Evolutionary conservation across 2,329 filamentous ascomycete species (phyloP), one percentile per base, ranked within the genome.

Genomic region (Pseudocercospora musae): DNA sequence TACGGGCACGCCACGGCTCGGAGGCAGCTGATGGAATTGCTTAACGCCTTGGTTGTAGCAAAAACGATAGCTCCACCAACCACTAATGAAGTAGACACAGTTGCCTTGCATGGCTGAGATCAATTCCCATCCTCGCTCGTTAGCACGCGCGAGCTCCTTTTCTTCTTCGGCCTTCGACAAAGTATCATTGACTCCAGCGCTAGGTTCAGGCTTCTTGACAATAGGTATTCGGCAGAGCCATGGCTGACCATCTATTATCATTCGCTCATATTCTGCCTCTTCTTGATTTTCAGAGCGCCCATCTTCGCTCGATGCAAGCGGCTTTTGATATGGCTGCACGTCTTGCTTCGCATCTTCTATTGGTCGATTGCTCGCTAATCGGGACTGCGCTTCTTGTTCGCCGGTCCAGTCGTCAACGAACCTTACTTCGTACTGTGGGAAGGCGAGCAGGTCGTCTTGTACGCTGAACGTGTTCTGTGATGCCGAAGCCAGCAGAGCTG

Each of bases 61-160:
- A 76, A 96, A 96, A 70, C 89, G 90, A 78, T 97, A 97, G 73
- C 90, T 95, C 93, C 93, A 97, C 93, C 93, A 97, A 0, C 93
- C 93, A 0, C 87, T 90, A 67, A 92, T 79, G 74, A 87, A 90
- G 79, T 94, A 96, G 66, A 97, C 85, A 76, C 93, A 97, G 56
- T 85, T 84, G 3, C 88, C 89, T 58, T 93, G 85, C 77, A 97
- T 88, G 25, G 88, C 87, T 66, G 85, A 84, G 56, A 97, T 80
- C 21, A 97, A 82, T 23, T 95, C 89, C 84, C 91, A 90, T 5
- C 93, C 93, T 54, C 87, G 87, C 31, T 86, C 84, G 1, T 89
- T 90, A 0, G 92, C 93, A 25, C 90, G 87, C 44, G 84, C 85
- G 9, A 96, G 83, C 76, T 96, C 92, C 66, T 88, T 89, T 64